Percentiles rank a stretch among this genome's conserved stretches.
Conservation (phyloP, 805 yeast genomes). For the Jamesozyma lodderae region DNA sequence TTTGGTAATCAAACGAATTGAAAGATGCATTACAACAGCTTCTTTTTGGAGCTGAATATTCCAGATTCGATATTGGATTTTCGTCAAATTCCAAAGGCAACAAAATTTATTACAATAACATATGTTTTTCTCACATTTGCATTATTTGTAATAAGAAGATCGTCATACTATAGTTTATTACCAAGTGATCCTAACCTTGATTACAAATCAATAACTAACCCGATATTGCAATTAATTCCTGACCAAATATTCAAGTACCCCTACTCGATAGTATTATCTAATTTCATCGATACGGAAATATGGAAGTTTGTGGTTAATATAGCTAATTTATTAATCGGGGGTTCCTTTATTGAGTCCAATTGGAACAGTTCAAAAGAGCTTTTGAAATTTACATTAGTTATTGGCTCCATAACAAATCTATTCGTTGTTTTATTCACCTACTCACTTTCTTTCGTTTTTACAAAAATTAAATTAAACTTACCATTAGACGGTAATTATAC, state of each 20-base stretch:
- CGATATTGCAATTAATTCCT: constrained; percentile 58
- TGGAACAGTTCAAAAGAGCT: constrained; percentile 51
- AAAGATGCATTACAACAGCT: constrained; percentile 13
- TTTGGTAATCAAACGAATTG: background rate
- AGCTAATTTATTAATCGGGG: constrained; percentile 45
- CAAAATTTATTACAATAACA: constrained; percentile 36
- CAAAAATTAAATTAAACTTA: constrained; percentile 31
- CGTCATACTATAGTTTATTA: constrained; percentile 24
- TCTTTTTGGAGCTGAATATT: constrained; percentile 15
- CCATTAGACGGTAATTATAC: constrained; percentile 49
- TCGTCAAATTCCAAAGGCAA: constrained; percentile 37
- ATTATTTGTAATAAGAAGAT: constrained; percentile 36
- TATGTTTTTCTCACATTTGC: constrained; percentile 34
- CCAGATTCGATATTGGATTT: constrained; percentile 15
- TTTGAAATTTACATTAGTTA: constrained; percentile 37
- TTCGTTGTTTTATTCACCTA: constrained; percentile 28
- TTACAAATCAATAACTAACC: constrained; percentile 35
- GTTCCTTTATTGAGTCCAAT: constrained; percentile 53
- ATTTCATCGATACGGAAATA: constrained; percentile 52
- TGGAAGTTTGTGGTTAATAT: constrained; percentile 40
- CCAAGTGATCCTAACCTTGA: constrained; percentile 6
- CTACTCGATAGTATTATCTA: constrained; percentile 54
- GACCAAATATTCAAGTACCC: constrained; percentile 45
- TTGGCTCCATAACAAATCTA: constrained; percentile 49
- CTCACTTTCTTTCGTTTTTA: constrained; percentile 18